These are phyloP conservation scores for Collybiopsis confluens DNA, from an alignment of 768 basidiomycete species.

Conservation along the genomic window DNA sequence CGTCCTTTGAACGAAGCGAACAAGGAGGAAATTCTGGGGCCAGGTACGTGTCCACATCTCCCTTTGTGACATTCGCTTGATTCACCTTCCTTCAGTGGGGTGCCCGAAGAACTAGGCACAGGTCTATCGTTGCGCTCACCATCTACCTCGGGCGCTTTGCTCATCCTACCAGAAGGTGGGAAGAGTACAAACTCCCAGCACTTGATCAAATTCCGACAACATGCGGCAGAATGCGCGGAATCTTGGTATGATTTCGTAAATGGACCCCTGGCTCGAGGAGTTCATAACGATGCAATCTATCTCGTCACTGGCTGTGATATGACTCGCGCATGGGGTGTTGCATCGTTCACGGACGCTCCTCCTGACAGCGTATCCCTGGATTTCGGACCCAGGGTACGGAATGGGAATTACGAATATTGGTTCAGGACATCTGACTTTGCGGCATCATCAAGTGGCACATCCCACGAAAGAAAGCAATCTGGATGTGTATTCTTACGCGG, in stretches of 20 bases:
- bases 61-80: too few relatives aligned
- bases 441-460: neutral
- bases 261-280: neutral
- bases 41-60: neutral
- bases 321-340: neutral
- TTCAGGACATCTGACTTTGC: neutral
- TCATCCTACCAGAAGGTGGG: neutral
- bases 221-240: neutral
- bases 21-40: neutral
- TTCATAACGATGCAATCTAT: neutral
- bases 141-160: neutral
- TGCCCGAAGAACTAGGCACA: neutral
- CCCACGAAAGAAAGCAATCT: neutral
- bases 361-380: neutral
- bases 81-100: neutral
- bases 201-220: neutral
- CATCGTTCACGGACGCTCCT: neutral
- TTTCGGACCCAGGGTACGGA: neutral
- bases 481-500: constrained; percentile 3
- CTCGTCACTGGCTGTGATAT: constrained; percentile 3
- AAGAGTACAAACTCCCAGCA: neutral
- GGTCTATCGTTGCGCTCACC: neutral
- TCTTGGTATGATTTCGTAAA: neutral
- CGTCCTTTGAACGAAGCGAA: neutral
- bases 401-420: neutral